These are phyloP conservation scores for Phytophthora quininea DNA, from an alignment of 352 stramenopile species.

Conservation along the genomic window DNA sequence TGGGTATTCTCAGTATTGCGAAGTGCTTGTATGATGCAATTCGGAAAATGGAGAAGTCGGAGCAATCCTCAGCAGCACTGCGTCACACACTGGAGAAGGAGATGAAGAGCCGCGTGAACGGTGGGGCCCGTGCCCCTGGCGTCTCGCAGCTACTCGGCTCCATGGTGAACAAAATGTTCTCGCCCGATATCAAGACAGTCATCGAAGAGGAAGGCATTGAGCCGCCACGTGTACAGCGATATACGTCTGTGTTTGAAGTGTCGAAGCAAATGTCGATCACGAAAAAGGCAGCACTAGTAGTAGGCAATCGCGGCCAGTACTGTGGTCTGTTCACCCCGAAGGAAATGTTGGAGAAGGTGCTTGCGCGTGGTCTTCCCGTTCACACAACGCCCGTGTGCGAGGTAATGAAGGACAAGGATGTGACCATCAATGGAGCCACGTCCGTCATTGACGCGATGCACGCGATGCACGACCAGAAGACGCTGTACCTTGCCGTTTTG, in stretches of 20 bases:
- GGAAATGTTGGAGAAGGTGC: constrained; percentile 96
- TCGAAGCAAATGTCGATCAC: constrained; percentile 94
- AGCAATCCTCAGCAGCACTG: constrained; percentile 74
- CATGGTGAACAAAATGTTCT: constrained; percentile 91
- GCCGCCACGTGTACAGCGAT: constrained; percentile 81
- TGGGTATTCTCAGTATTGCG: constrained; percentile 97
- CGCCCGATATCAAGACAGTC: constrained; percentile 84
- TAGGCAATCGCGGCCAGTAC: constrained; percentile 92
- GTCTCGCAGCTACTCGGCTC: constrained; percentile 78
- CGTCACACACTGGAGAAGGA: constrained; percentile 83
- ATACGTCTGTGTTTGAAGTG: constrained; percentile 93
- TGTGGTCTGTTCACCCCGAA: constrained; percentile 98
- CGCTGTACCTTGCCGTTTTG: constrained; percentile 83
- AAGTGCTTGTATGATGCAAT: constrained; percentile 99
- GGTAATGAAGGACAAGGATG: constrained; percentile 88
- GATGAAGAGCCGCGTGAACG: constrained; percentile 54
- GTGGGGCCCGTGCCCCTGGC: constrained; percentile 34
- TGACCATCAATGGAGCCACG: constrained; percentile 69
- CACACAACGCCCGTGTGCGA: constrained; percentile 92
- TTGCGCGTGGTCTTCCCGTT: constrained; percentile 92
- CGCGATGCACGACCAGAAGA: constrained; percentile 89
- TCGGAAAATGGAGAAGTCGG: constrained; percentile 95
- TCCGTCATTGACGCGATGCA: constrained; percentile 90
- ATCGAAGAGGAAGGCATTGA: constrained; percentile 82
- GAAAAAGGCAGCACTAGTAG: constrained; percentile 94